Conservation (phyloP, 2,329 filamentous ascomycete genomes). For the Penicillium sp. region DNA sequence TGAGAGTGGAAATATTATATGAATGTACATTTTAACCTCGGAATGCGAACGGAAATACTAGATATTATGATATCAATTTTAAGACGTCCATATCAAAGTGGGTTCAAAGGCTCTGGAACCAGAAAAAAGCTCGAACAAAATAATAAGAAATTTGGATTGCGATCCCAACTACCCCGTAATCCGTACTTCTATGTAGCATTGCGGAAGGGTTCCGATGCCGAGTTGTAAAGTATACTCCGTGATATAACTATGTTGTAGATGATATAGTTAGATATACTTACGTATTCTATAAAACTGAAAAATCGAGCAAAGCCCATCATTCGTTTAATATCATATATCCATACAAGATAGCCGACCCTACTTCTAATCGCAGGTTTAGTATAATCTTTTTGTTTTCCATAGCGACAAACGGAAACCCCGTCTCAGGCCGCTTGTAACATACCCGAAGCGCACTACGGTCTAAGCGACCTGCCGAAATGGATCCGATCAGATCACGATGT, state of each 20-base stretch:
- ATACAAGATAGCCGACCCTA: background rate
- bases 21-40: background rate
- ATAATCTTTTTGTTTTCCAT: background rate
- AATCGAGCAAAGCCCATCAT: background rate
- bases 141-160: background rate
- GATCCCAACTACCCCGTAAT: background rate
- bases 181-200: background rate
- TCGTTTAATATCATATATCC: background rate
- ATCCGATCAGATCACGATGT: background rate
- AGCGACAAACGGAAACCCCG: background rate
- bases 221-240: background rate
- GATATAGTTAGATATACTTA: background rate
- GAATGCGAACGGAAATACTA: too few species aligned
- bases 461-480: conserved; percentile 19
- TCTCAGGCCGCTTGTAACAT: conserved; percentile 13
- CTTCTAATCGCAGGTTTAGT: background rate
- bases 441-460: conserved; percentile 15
- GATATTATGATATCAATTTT: too few species aligned
- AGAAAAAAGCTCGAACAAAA: background rate
- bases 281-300: background rate
- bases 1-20: background rate
- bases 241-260: too few species aligned
- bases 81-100: background rate
- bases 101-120: background rate
- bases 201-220: background rate